Evolutionary conservation across 1,139 yeast species (phyloP).

Genomic region (Kurtzmaniella quercitrusa): DNA sequence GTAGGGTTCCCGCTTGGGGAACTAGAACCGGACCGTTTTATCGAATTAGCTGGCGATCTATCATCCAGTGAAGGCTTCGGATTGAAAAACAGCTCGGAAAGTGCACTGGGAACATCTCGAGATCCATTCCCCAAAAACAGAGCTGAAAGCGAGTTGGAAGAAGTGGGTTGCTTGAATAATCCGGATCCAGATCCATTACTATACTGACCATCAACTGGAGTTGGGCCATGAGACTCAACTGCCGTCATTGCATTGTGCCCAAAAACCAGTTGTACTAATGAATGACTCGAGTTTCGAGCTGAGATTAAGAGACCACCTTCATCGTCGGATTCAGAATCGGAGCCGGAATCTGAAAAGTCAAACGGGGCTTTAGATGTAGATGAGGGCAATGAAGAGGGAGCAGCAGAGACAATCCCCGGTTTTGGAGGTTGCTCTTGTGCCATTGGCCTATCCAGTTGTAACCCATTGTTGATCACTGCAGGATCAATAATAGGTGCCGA

Average conservation of each 20-base stretch:
- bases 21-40: not conserved
- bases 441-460: not conserved
- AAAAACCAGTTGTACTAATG: conserved; percentile 45
- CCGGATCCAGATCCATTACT: conserved; percentile 1
- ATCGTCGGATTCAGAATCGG: conserved; percentile 16
- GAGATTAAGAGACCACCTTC: conserved; percentile 40
- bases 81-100: conserved; percentile 19
- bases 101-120: conserved; percentile 9
- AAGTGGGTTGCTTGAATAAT: conserved; percentile 38
- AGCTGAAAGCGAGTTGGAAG: conserved; percentile 34
- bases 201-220: not conserved
- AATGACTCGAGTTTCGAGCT: conserved; percentile 40
- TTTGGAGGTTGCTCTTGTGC: conserved; percentile 3
- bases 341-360: conserved; percentile 14
- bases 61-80: not conserved
- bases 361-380: not conserved
- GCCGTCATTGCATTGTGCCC: conserved; percentile 22
- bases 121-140: conserved; percentile 26
- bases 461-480: conserved; percentile 13
- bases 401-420: not conserved
- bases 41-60: not conserved
- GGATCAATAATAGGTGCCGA: conserved; percentile 23
- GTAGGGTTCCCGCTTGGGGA: conserved; percentile 8
- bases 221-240: conserved; percentile 1
- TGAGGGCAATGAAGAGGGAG: not conserved